Percentiles rank a stretch among this genome's conserved stretches.
phyloP scores from a whole-genome alignment of 2,329 filamentous ascomycete genomes.

The Hymenoscyphus repandus region DNA sequence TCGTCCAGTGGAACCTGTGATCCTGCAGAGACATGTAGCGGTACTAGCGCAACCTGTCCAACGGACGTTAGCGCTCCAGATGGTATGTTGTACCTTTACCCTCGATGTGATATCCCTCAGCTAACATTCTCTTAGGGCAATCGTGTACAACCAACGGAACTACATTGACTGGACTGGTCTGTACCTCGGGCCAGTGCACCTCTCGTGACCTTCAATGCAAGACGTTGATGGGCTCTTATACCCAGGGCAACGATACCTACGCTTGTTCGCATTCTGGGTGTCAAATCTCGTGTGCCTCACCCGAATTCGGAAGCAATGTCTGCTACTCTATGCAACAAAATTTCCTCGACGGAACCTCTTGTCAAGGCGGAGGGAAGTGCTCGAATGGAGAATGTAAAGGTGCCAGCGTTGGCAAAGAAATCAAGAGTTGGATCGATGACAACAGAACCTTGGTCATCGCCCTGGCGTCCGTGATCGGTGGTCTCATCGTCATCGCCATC shows the following conservation, averaged over 20 bases:
- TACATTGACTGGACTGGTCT: slow-evolving; percentile 49
- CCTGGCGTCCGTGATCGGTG: slow-evolving; percentile 65
- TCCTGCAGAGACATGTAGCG: slow-evolving; percentile 76
- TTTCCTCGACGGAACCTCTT: slow-evolving; percentile 87
- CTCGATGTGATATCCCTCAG: slow-evolving; percentile 10
- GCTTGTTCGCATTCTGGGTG: slow-evolving; percentile 74
- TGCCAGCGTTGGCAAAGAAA: slow-evolving; percentile 61
- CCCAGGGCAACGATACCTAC: slow-evolving; percentile 68
- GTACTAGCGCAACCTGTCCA: slow-evolving; percentile 68
- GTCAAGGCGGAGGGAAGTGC: slow-evolving; percentile 75
- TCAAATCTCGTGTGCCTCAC: slow-evolving; percentile 66
- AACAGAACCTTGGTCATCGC: slow-evolving; percentile 83
- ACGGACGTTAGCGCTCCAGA: slow-evolving; percentile 63
- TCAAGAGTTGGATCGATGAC: slow-evolving; percentile 68
- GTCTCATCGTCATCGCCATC: slow-evolving; percentile 64
- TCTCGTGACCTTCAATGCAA: slow-evolving; percentile 86
- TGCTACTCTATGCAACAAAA: slow-evolving; percentile 82
- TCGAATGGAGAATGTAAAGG: slow-evolving; percentile 73
- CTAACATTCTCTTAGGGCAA: slow-evolving; percentile 36
- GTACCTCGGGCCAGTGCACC: slow-evolving; percentile 91
- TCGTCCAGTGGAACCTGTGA: slow-evolving; percentile 77
- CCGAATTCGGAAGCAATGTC: slow-evolving; percentile 56
- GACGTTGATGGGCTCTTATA: slow-evolving; percentile 71
- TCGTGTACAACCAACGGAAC: slow-evolving; percentile 53
- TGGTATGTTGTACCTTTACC: slow-evolving; percentile 38